Evolutionary conservation across 768 basidiomycete genomes (phyloP), one percentile per base, ranked within the genome.

Genomic region (Mycena galopus): DNA sequence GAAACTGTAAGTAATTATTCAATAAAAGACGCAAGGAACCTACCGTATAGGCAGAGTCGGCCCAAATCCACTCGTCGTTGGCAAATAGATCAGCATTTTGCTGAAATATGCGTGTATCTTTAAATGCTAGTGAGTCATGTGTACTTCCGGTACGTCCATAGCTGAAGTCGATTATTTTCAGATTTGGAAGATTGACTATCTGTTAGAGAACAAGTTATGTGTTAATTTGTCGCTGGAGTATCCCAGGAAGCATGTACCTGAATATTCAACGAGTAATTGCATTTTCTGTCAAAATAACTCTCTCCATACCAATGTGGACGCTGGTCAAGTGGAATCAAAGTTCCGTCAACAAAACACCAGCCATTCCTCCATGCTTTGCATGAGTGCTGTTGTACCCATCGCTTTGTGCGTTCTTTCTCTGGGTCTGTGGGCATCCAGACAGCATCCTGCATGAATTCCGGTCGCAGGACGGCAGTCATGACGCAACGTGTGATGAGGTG

Each of bases 321-420:
- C 5, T 77, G 61, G 56, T 60, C 76, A 1, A 86, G 75, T 6
- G 82, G 80, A 1, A 87, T 73, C 9, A 85, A 69, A 9, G 84
- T 85, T 1, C 85, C 85, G 76, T 86, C 84, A 30, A 83, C 83
- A 42, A 82, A 71, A 44, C 79, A 80, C 77, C 80, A 85, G 0
- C 85, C 83, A 67, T 81, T 51, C 2, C 78, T 50, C 84, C 84
- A 87, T n/a, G 76, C 71, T 44, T 64, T 32, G 76, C 85, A 81
- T 25, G 82, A 77, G 32, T 78, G 61, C 30, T 72, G 51, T 53
- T 81, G 77, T 2, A 86, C 82, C 84, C 83, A 86, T 1, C 19
- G n/a, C 76, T 84, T 85, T 32, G 83, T 84, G 12, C 71, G 59
- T 66, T 82, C 78, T 67, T 83, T 85, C 72, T 85, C 84, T 12